Evolutionary conservation across 176 grass and related monocot species (phyloP).

Genomic region (Paspalum notatum): DNA sequence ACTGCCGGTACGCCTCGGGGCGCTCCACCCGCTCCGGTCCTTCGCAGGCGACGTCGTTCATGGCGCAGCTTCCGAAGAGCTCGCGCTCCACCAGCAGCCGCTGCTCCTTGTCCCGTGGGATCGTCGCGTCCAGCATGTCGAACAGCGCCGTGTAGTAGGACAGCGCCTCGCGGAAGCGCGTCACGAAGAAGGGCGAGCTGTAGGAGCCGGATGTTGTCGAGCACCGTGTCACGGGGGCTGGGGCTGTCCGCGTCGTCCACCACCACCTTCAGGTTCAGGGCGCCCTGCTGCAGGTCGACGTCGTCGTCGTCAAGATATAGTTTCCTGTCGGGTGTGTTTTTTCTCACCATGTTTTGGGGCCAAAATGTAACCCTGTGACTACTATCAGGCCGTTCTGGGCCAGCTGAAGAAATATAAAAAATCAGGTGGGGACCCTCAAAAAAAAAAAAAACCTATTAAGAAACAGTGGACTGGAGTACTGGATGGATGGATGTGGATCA

Average conservation of each 20-base stretch:
- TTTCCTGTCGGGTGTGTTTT: no score
- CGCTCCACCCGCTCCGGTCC: not conserved
- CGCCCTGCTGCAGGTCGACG: not conserved
- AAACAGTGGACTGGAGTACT: no score
- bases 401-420: no score
- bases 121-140: not conserved
- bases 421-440: no score
- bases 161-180: conserved; percentile 37
- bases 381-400: no score
- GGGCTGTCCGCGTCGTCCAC: not conserved
- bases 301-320: not conserved
- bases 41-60: not conserved
- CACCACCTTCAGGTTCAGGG: not conserved
- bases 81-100: not conserved
- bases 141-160: conserved; percentile 32
- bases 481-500: no score
- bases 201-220: not conserved
- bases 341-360: no score
- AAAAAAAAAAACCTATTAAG: no score
- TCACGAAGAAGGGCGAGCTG: not conserved
- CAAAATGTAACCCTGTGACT: no score
- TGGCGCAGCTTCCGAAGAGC: not conserved
- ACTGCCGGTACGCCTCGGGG: conserved; percentile 75
- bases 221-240: not conserved
- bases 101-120: not conserved